phyloP scores from a whole-genome alignment of 352 stramenopile genomes.

The Phytophthora sansomeana region DNA sequence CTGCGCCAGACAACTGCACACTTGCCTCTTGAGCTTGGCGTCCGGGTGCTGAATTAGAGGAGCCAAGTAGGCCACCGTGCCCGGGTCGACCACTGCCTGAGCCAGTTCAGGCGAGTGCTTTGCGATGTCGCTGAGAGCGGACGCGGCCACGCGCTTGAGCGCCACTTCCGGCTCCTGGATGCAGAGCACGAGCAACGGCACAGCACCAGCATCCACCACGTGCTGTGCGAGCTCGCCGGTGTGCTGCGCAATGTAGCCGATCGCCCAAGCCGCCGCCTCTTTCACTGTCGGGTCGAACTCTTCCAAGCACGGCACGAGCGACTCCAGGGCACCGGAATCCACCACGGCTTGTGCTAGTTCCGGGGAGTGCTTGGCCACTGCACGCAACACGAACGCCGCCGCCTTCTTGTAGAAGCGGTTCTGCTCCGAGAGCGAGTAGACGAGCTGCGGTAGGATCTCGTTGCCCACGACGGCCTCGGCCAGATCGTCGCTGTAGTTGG shows the following conservation, averaged over 20 bases:
- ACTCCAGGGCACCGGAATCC: slow-evolving; percentile 92
- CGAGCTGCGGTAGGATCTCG: slow-evolving; percentile 96
- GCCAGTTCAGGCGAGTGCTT: slow-evolving; percentile 96
- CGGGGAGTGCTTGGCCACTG: slow-evolving; percentile 95
- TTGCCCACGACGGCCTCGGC: slow-evolving; percentile 95
- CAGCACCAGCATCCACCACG: slow-evolving; percentile 93
- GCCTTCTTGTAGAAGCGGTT: slow-evolving; percentile 98
- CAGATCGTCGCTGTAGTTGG: slow-evolving; percentile 96
- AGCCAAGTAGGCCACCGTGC: slow-evolving; percentile 94
- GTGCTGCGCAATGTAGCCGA: slow-evolving; percentile 96
- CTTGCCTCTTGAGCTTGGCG: slow-evolving; percentile 93
- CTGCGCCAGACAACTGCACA: slow-evolving; percentile 93
- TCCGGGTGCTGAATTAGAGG: slow-evolving; percentile 95
- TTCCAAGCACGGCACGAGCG: slow-evolving; percentile 94
- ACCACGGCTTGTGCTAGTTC: slow-evolving; percentile 95
- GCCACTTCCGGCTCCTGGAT: slow-evolving; percentile 96
- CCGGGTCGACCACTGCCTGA: slow-evolving; percentile 93
- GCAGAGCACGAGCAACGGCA: slow-evolving; percentile 95
- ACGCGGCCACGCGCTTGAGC: slow-evolving; percentile 94
- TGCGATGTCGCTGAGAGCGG: slow-evolving; percentile 93
- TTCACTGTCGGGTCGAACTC: slow-evolving; percentile 97
- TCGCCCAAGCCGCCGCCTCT: slow-evolving; percentile 94
- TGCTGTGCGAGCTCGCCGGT: slow-evolving; percentile 93
- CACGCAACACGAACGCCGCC: slow-evolving; percentile 93
- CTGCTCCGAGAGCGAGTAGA: slow-evolving; percentile 95